A percentile compares a stretch with the other conserved stretches of the same genome.
These are phyloP conservation scores for Solanum verrucosum DNA, from an alignment of 257 asterid genomes.

Conservation along the genomic window DNA sequence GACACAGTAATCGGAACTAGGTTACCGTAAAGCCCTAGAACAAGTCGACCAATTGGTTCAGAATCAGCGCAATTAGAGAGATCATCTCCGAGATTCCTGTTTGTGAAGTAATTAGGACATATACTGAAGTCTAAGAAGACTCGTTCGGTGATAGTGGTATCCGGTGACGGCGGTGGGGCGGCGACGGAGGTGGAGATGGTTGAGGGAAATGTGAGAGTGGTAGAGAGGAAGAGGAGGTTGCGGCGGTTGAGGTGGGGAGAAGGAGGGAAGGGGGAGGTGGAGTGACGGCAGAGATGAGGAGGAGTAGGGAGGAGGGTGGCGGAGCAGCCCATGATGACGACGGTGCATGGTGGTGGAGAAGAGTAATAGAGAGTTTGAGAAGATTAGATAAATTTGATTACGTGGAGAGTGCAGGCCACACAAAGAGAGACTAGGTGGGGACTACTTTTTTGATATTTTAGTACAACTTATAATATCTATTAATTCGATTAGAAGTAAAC, in stretches of 20 bases:
- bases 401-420: conserved; percentile 36
- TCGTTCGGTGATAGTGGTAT: conserved; percentile 79
- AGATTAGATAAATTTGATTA: not conserved
- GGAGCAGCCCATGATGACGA: conserved; percentile 50
- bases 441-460: not conserved
- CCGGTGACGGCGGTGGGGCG: conserved; percentile 29
- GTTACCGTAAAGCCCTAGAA: conserved; percentile 80
- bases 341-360: conserved; percentile 36
- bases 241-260: conserved; percentile 34
- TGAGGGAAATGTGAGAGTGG: conserved; percentile 30
- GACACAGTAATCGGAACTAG: conserved; percentile 71
- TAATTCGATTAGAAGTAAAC: no score
- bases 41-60: conserved; percentile 62
- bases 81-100: conserved; percentile 71
- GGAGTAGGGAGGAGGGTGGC: conserved; percentile 20
- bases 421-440: conserved; percentile 9
- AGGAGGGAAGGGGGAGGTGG: not conserved
- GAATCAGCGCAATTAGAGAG: conserved; percentile 60
- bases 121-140: conserved; percentile 72
- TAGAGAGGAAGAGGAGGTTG: conserved; percentile 52
- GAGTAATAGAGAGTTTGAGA: not conserved
- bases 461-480: no score
- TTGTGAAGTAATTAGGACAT: conserved; percentile 74
- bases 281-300: not conserved
- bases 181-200: conserved; percentile 28